Percentiles rank a stretch among this genome's conserved stretches.
Evolutionary conservation across 768 basidiomycete genomes (phyloP).

Genomic region (Filobasidium wieringae): DNA sequence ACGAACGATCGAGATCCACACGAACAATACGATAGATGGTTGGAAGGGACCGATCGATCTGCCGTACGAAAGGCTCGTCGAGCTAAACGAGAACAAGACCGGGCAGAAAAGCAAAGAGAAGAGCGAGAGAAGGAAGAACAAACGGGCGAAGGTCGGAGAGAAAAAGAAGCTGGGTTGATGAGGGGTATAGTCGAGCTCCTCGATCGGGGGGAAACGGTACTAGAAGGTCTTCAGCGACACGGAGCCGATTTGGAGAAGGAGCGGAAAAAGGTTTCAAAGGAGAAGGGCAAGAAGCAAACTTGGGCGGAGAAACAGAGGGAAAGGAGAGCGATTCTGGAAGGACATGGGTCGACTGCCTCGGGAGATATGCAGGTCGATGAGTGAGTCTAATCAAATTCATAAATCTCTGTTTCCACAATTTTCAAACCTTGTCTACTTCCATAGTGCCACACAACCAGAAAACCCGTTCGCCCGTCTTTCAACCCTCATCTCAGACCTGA

Average conservation of each 20-base stretch:
- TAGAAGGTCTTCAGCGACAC: slow-evolving; percentile 76
- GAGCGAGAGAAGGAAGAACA: slow-evolving; percentile 53
- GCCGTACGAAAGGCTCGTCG: slow-evolving; percentile 72
- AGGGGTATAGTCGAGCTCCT: slow-evolving; percentile 54
- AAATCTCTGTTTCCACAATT: not conserved
- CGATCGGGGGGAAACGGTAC: slow-evolving; percentile 78
- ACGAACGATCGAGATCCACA: slow-evolving; percentile 77
- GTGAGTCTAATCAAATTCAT: slow-evolving; percentile 2
- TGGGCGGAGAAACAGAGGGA: slow-evolving; percentile 37
- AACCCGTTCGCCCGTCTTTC: slow-evolving; percentile 37
- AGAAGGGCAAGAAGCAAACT: slow-evolving; percentile 45
- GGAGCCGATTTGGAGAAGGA: slow-evolving; percentile 44
- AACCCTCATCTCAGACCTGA: slow-evolving; percentile 33
- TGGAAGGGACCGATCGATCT: slow-evolving; percentile 70
- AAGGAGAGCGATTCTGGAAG: slow-evolving; percentile 26
- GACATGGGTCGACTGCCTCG: not conserved
- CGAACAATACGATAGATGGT: slow-evolving; percentile 87
- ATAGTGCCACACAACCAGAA: not conserved
- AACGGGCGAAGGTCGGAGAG: slow-evolving; percentile 17
- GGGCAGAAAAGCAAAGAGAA: slow-evolving; percentile 57
- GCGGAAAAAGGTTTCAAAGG: slow-evolving; percentile 20
- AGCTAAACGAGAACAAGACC: slow-evolving; percentile 60
- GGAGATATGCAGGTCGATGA: slow-evolving; percentile 14
- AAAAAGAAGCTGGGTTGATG: slow-evolving; percentile 29
- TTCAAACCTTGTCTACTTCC: not conserved